These are phyloP conservation scores for Puccinia horiana DNA, from an alignment of 1,284 basidiomycete species.

Conservation along the genomic window DNA sequence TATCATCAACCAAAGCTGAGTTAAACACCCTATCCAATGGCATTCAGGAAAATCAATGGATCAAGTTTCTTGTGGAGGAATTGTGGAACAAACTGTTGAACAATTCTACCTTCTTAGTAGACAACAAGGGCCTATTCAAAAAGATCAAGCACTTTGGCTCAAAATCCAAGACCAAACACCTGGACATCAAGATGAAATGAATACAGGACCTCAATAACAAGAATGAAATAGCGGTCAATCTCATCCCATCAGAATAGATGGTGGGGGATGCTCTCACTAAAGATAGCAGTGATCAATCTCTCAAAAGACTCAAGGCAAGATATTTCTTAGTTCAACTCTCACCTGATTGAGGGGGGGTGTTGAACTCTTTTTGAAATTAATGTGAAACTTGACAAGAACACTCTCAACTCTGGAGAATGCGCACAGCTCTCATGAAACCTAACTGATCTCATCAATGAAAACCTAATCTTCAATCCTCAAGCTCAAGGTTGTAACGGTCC, in stretches of 20 bases:
- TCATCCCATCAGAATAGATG: not conserved
- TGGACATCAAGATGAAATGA: not conserved
- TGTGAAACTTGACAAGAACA: no score
- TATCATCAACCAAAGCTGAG: not conserved
- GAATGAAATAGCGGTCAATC: not conserved
- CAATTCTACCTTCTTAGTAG: not conserved
- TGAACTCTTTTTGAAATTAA: no score
- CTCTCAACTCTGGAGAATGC: no score
- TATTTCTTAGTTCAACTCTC: not conserved
- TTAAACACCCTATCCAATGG: not conserved
- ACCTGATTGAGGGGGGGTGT: not conserved
- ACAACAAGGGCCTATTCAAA: not conserved
- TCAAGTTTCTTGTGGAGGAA: not conserved
- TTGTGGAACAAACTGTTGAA: not conserved
- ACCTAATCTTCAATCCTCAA: no score
- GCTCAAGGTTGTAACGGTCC: no score
- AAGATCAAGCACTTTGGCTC: constrained; percentile 2
- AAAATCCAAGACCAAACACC: not conserved
- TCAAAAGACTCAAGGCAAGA: not conserved
- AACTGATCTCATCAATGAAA: no score
- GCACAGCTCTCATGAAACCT: no score
- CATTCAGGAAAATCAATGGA: not conserved
- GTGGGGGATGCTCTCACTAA: not conserved
- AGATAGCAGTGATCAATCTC: not conserved
- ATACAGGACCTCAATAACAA: not conserved